These are phyloP conservation scores for Colletotrichum echinochloae DNA, from an alignment of 2,329 filamentous ascomycete species.

Conservation along the genomic window DNA sequence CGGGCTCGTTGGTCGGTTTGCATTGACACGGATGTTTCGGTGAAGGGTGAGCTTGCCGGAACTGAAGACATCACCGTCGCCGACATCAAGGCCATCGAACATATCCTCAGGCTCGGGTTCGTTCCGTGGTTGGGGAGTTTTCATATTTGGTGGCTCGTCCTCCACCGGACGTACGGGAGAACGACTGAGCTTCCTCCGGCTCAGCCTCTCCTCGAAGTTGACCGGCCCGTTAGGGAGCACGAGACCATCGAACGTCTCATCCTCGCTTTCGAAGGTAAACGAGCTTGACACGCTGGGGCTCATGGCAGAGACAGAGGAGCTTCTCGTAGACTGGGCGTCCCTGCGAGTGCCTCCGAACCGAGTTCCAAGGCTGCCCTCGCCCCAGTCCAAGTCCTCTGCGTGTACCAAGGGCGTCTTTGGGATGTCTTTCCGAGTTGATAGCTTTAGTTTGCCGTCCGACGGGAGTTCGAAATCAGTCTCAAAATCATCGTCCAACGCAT, in stretches of 20 bases:
- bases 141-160: conserved; percentile 50
- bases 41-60: conserved; percentile 86
- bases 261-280: conserved; percentile 91
- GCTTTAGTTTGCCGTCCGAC: conserved; percentile 71
- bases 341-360: conserved; percentile 88
- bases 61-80: conserved; percentile 84
- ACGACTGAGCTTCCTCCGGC: conserved; percentile 73
- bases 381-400: conserved; percentile 89
- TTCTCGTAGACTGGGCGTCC: conserved; percentile 82
- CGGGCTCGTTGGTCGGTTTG: conserved; percentile 75
- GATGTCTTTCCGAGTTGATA: conserved; percentile 71
- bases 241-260: conserved; percentile 91
- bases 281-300: conserved; percentile 95
- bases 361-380: conserved; percentile 91
- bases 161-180: conserved; percentile 63
- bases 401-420: conserved; percentile 71
- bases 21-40: conserved; percentile 91
- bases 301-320: conserved; percentile 88
- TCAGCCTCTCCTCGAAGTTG: conserved; percentile 83
- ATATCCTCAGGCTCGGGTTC: conserved; percentile 78
- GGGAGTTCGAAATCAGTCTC: conserved; percentile 81
- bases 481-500: conserved; percentile 70
- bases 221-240: conserved; percentile 86
- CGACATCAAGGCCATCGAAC: conserved; percentile 87
- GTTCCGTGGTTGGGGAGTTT: conserved; percentile 49